A percentile compares a stretch with the other conserved stretches of the same genome.
Evolutionary conservation across 2,329 filamentous ascomycete genomes (phyloP).

Genomic region (Aspergillus sp.): DNA sequence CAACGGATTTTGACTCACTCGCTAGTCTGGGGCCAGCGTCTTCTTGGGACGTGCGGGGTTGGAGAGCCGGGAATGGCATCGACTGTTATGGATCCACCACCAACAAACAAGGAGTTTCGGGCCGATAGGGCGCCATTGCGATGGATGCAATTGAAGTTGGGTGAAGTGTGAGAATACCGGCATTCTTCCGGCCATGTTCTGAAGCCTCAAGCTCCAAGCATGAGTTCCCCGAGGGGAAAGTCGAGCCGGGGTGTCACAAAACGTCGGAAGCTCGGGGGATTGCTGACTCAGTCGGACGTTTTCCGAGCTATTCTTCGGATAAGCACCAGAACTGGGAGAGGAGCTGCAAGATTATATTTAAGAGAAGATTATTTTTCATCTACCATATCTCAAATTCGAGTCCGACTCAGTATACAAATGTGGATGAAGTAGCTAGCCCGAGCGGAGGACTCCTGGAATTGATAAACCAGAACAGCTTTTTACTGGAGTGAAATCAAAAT

Average conservation of each 20-base stretch:
- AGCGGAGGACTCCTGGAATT: background rate
- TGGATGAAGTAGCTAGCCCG: background rate
- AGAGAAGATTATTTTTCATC: too few relatives aligned
- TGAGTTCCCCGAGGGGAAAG: background rate
- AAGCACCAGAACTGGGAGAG: background rate
- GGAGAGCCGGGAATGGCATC: background rate
- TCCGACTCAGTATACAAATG: background rate
- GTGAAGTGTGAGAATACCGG: background rate
- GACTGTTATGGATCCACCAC: background rate
- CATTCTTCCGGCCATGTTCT: background rate
- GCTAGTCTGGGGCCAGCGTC: background rate
- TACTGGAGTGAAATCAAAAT: background rate
- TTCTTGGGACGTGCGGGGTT: slow-evolving; percentile 9
- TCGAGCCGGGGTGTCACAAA: background rate
- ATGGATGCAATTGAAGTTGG: background rate
- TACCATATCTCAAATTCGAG: background rate
- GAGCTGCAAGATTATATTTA: too few relatives aligned
- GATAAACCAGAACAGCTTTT: background rate
- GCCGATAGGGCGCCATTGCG: background rate
- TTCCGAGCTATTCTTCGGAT: background rate
- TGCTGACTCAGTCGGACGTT: slow-evolving; percentile 2
- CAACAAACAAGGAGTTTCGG: background rate
- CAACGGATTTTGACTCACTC: slow-evolving; percentile 8
- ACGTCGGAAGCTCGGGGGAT: background rate
- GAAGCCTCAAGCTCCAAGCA: background rate